A percentile compares a stretch with the other conserved stretches of the same genome.
These are phyloP conservation scores for Barnettozyma sucrosica DNA, from an alignment of 805 yeast genomes.

Conservation along the genomic window DNA sequence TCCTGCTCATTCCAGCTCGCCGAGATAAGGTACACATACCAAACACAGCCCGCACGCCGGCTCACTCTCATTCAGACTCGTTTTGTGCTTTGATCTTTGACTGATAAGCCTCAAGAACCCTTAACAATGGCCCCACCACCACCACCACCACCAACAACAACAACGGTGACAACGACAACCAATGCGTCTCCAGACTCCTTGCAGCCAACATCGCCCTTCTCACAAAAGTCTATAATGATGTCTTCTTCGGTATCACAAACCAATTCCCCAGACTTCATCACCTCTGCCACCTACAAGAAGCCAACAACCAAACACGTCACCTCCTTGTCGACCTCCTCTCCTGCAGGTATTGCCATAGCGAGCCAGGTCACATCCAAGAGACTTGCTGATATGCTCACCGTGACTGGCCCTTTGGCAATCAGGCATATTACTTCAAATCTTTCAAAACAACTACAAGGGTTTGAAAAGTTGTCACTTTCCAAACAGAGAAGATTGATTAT, in stretches of 20 bases:
- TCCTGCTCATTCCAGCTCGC: neutral
- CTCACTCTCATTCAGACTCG: neutral
- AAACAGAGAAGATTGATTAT: conserved; percentile 88
- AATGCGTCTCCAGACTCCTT: conserved; percentile 21
- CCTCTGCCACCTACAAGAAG: conserved; percentile 24
- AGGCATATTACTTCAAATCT: conserved; percentile 82
- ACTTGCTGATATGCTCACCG: conserved; percentile 58
- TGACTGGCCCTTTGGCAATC: conserved; percentile 85
- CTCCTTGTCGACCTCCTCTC: conserved; percentile 68
- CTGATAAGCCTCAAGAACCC: conserved; percentile 3
- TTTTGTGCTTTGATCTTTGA: neutral
- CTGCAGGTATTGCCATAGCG: conserved; percentile 85
- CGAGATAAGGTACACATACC: neutral
- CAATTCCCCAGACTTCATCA: conserved; percentile 23
- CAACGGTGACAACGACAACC: conserved; percentile 8
- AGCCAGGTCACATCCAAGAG: conserved; percentile 76
- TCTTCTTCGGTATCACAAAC: conserved; percentile 14
- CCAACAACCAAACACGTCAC: conserved; percentile 25
- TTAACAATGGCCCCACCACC: neutral
- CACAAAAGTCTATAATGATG: conserved; percentile 14
- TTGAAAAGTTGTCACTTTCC: conserved; percentile 73
- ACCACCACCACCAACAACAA: neutral
- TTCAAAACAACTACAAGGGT: conserved; percentile 67
- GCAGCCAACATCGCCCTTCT: conserved; percentile 26
- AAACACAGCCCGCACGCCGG: neutral